phyloP scores from a whole-genome alignment of 306 rosid species.

The Sechiopsis laciniata region DNA sequence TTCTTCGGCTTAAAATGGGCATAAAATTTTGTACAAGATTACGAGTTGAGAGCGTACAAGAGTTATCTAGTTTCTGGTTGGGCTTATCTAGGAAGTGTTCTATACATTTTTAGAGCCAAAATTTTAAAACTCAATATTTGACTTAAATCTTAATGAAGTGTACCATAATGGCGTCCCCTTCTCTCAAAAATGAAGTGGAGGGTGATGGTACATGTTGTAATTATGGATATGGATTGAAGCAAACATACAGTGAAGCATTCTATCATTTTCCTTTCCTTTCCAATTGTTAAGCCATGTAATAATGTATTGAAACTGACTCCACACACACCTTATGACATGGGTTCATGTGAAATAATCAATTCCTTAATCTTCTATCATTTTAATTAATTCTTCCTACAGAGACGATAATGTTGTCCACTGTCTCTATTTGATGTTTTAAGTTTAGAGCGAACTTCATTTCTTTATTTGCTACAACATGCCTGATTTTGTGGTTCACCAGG shows the following conservation, averaged over 20 bases:
- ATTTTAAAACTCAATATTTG: not conserved
- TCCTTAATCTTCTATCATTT: not conserved
- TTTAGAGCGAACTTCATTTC: constrained; percentile 10
- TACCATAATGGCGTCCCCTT: not conserved
- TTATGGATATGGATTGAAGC: not conserved
- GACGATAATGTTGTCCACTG: not conserved
- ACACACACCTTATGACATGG: not conserved
- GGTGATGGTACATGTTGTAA: not conserved
- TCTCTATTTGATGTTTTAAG: not conserved
- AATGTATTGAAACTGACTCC: not conserved
- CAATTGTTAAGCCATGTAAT: not conserved
- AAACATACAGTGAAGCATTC: not conserved
- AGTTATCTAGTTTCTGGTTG: constrained; percentile 7
- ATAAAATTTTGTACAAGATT: constrained; percentile 4
- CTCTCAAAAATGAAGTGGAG: constrained; percentile 2
- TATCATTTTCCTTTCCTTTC: not conserved
- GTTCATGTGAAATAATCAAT: constrained; percentile 6
- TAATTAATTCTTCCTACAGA: not conserved
- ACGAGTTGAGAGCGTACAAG: not conserved
- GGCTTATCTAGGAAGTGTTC: not conserved
- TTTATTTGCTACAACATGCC: constrained; percentile 25
- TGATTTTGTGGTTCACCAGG: constrained; percentile 43
- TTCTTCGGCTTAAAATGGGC: not conserved
- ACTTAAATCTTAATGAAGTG: constrained; percentile 3
- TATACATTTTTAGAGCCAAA: not conserved